phyloP scores from a whole-genome alignment of 2,329 filamentous ascomycete species.

The Aspergillus tubingensis region DNA sequence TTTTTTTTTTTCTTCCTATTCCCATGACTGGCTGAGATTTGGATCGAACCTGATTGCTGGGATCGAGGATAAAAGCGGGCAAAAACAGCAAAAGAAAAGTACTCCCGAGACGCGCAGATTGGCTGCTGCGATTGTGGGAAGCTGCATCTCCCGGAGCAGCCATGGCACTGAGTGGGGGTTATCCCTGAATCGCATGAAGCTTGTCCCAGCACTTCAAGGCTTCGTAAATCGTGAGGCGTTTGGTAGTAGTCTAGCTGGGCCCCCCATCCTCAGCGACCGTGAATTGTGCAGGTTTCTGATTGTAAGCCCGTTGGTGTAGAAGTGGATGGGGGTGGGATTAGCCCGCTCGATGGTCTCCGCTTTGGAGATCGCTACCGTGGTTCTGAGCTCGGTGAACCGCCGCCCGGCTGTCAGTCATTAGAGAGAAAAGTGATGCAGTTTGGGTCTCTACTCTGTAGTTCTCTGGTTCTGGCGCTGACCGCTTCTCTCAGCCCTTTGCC shows the following conservation, averaged over 20 bases:
- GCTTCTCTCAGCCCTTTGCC: slow-evolving; percentile 14
- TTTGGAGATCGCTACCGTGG: slow-evolving; percentile 1
- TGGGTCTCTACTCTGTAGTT: background rate
- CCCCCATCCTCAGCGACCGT: slow-evolving; percentile 1
- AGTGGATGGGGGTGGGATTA: background rate
- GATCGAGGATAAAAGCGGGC: background rate
- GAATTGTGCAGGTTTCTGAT: background rate
- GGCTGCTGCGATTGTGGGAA: slow-evolving; percentile 4
- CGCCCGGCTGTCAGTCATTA: background rate
- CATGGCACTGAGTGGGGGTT: slow-evolving; percentile 17
- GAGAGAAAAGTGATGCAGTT: background rate
- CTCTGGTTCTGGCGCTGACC: slow-evolving; percentile 12
- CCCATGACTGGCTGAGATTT: slow-evolving; percentile 11
- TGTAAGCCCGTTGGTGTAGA: background rate
- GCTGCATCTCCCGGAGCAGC: slow-evolving; percentile 3
- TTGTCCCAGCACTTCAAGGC: slow-evolving; percentile 21
- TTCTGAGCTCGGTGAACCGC: background rate
- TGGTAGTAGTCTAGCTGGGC: slow-evolving; percentile 3
- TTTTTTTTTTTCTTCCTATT: background rate
- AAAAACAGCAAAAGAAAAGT: slow-evolving; percentile 2
- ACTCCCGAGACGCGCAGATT: slow-evolving; percentile 1
- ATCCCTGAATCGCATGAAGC: slow-evolving; percentile 26
- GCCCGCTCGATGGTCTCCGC: slow-evolving; percentile 5
- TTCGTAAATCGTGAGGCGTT: slow-evolving; percentile 4
- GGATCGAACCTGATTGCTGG: slow-evolving; percentile 15